phyloP scores from a whole-genome alignment of 177 flowering plant species.

The Vitis hybrid region DNA sequence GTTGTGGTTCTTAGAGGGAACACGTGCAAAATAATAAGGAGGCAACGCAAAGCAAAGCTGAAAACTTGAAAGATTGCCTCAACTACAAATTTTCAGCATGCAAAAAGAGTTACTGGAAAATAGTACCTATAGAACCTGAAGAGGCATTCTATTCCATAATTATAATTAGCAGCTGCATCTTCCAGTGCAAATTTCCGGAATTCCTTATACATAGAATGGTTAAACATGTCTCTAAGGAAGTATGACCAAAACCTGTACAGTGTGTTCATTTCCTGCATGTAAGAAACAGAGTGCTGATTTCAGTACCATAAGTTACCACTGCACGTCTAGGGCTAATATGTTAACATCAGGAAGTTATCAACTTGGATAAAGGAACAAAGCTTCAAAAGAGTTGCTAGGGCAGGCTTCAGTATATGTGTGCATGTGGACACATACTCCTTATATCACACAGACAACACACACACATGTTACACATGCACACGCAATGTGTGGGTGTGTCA shows the following conservation, averaged over 20 bases:
- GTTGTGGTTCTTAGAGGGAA: no score
- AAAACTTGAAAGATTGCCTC: background rate
- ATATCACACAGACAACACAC: no score
- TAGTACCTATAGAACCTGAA: constrained; percentile 93
- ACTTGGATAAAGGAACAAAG: background rate
- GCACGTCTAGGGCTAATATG: no score
- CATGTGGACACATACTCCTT: no score
- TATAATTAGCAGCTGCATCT: constrained; percentile 84
- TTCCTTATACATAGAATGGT: constrained; percentile 82
- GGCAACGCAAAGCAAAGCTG: background rate
- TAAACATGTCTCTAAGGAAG: constrained; percentile 72
- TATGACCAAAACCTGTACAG: constrained; percentile 92
- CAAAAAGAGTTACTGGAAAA: background rate
- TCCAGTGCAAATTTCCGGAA: constrained; percentile 80
- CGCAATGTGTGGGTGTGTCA: no score
- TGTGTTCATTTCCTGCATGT: constrained; percentile 95
- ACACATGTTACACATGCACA: no score
- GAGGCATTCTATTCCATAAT: constrained; percentile 92
- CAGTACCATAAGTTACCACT: background rate
- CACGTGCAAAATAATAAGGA: background rate
- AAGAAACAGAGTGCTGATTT: constrained; percentile 1
- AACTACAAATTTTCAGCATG: background rate
- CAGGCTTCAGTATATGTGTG: no score
- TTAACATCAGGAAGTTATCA: background rate
- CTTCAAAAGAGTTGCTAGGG: no score